Evolutionary conservation across 2,329 filamentous ascomycete genomes (phyloP).

Genomic region (Neonectria faginata): DNA sequence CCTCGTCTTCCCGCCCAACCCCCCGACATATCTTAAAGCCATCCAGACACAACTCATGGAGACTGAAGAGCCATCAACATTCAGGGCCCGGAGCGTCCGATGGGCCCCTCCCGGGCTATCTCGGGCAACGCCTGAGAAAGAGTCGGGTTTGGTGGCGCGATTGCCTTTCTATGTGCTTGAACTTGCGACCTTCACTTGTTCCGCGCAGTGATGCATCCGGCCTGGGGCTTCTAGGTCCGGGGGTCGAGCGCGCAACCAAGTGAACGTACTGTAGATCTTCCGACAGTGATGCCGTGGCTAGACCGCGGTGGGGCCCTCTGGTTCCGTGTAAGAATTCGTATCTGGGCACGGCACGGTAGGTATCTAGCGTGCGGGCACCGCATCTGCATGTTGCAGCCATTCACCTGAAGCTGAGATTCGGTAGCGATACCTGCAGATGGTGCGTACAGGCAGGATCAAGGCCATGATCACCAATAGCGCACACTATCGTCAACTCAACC

Average conservation of each 20-base stretch:
- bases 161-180: slow-evolving; percentile 21
- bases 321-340: slow-evolving; percentile 17
- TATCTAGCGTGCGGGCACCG: slow-evolving; percentile 4
- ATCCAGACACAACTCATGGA: slow-evolving; percentile 1
- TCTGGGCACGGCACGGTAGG: neutral
- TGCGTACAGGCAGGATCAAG: slow-evolving; percentile 9
- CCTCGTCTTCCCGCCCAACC: slow-evolving; percentile 22
- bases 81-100: slow-evolving; percentile 6
- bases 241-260: slow-evolving; percentile 18
- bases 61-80: neutral
- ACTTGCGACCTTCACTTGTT: slow-evolving; percentile 26
- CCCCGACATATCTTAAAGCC: slow-evolving; percentile 5
- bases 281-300: slow-evolving; percentile 13
- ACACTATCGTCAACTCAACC: neutral
- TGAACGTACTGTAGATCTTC: slow-evolving; percentile 27
- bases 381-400: slow-evolving; percentile 17
- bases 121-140: slow-evolving; percentile 1
- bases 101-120: slow-evolving; percentile 9
- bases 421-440: slow-evolving; percentile 10
- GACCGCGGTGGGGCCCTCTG: neutral
- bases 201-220: slow-evolving; percentile 25
- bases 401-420: slow-evolving; percentile 29
- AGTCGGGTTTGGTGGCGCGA: slow-evolving; percentile 25
- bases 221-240: slow-evolving; percentile 30
- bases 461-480: slow-evolving; percentile 2